Base-by-base conservation (phyloP, 2,329 filamentous ascomycete species). In the Diaporthe australafricana region DNA sequence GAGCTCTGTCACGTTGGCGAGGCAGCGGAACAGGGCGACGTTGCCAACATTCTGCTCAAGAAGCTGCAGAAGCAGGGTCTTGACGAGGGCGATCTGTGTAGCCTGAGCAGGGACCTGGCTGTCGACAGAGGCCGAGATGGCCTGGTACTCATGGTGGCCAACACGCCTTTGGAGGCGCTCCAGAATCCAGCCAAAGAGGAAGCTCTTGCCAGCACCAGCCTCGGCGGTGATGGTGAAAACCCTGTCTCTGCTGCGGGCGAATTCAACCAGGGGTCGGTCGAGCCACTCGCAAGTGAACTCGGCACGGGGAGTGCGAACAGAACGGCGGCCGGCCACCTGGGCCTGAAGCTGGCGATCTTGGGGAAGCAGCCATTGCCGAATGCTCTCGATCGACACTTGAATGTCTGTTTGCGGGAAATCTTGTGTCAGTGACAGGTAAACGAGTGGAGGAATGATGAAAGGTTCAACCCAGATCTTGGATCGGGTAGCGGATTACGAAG, bases 271-370 rank as follows among this genome's bases (percentile, higher is more conserved):
- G 14, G 72, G 72, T 6, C 72, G 65, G 56, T 73, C 72, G 22
- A 73, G 72, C 72, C 72, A 73, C 52, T 73, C 72, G 52, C 72
- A 73, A 27, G 72, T 73, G 57, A 73, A 73, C 66, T 73, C 72
- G 38, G 70, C 70, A 67, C 72, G 72, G 17, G 72, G 69, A 35
- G 65, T 50, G 66, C 70, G 72, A 25, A 67, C 57, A 40, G 70
- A 48, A 63, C 66, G 72, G 47, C 72, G 72, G 50, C 72, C 72
- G 17, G 72, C 70, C 47, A 73, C 65, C 56, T 71, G 65, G 40
- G 69, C 69, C 57, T 70, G 72, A 11, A 73, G 50, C 66, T 72
- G 70, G 60, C 70, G 72, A 45, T 73, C 72, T 53, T 73, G 72
- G 53, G 72, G 72, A 11, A 73, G 72, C 42, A 73, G 65, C 72